Conservation (phyloP, 371 early-diverging fungal species). For the Thermomucor indicae-seudaticae region DNA sequence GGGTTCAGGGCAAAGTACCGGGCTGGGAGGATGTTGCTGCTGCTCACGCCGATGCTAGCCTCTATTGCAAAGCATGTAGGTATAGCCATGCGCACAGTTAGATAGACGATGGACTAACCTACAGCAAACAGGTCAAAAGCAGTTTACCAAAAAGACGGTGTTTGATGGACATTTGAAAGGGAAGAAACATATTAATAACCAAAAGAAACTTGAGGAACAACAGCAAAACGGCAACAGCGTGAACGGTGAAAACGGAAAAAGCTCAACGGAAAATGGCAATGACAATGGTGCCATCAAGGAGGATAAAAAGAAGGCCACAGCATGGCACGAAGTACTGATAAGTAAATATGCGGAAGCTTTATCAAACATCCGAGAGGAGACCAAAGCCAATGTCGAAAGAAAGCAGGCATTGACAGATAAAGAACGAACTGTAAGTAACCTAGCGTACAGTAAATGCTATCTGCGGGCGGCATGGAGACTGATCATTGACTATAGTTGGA, state of each 20-base stretch:
- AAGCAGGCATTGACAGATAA: constrained; percentile 92
- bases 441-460: no score
- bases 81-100: neutral
- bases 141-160: constrained; percentile 82
- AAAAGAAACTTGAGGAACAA: constrained; percentile 43
- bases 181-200: constrained; percentile 88
- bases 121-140: constrained; percentile 55
- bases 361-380: constrained; percentile 66
- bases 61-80: constrained; percentile 83
- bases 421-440: constrained; percentile 68
- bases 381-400: constrained; percentile 84
- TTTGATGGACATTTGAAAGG: constrained; percentile 83
- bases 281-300: constrained; percentile 38
- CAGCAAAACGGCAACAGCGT: constrained; percentile 10
- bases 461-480: no score
- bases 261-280: constrained; percentile 10
- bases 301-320: constrained; percentile 52
- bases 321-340: constrained; percentile 65
- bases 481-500: constrained; percentile 17
- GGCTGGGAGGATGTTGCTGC: constrained; percentile 62
- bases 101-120: neutral
- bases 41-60: constrained; percentile 24
- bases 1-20: constrained; percentile 52
- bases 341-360: constrained; percentile 59
- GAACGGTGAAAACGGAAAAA: constrained; percentile 29